These are phyloP conservation scores for Teratosphaeria destructans DNA, from an alignment of 2,329 filamentous ascomycete genomes.

Conservation along the genomic window DNA sequence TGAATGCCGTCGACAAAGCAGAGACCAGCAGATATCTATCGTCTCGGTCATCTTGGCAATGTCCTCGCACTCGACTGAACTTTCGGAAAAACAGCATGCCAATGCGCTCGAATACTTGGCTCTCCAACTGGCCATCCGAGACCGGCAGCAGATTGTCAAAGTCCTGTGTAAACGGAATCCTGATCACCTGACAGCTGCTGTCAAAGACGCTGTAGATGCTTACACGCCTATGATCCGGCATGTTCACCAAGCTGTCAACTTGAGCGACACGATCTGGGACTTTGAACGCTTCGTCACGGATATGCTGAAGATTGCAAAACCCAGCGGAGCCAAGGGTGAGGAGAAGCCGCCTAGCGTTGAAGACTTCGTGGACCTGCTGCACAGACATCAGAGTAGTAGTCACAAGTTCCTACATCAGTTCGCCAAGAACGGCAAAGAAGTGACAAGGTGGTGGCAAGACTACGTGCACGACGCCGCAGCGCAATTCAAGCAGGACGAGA, in stretches of 20 bases:
- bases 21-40: constrained; percentile 48
- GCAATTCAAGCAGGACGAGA: constrained; percentile 40
- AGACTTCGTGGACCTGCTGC: constrained; percentile 59
- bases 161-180: constrained; percentile 59
- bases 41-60: constrained; percentile 53
- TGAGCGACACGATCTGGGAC: constrained; percentile 58
- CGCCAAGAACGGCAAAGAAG: constrained; percentile 55
- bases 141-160: constrained; percentile 60
- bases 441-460: constrained; percentile 49
- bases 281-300: constrained; percentile 60
- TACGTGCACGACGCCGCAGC: constrained; percentile 51
- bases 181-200: constrained; percentile 59
- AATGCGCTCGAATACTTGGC: constrained; percentile 61
- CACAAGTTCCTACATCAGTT: constrained; percentile 65
- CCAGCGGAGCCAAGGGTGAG: constrained; percentile 17
- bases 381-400: constrained; percentile 50
- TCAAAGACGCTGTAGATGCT: constrained; percentile 54
- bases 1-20: constrained; percentile 47
- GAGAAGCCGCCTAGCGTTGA: constrained; percentile 50
- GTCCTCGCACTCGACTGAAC: constrained; percentile 34
- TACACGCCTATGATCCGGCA: constrained; percentile 66
- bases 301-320: constrained; percentile 49
- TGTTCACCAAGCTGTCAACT: constrained; percentile 60
- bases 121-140: constrained; percentile 58
- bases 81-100: constrained; percentile 52